A percentile compares a stretch with the other conserved stretches of the same genome.
Conservation (phyloP, 257 asterid species). For the Solanum phureja region DNA sequence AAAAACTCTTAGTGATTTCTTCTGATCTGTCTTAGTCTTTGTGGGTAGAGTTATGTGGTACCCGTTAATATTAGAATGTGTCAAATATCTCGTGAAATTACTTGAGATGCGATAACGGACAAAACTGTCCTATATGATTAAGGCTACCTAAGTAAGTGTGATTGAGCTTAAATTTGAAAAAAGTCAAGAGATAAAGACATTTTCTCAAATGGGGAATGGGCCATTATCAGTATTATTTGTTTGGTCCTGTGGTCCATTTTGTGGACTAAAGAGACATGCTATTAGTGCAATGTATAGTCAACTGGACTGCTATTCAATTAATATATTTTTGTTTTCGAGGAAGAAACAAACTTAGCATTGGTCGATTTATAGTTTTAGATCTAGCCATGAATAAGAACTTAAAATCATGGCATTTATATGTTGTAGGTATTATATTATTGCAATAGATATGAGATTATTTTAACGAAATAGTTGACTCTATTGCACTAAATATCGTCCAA, state of each 20-base stretch:
- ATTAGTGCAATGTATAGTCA: not conserved
- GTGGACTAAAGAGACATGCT: not conserved
- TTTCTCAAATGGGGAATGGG: not conserved
- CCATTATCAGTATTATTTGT: not conserved
- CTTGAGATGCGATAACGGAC: not conserved
- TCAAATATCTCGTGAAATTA: not conserved
- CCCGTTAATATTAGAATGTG: accelerated
- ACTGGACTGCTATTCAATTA: not conserved
- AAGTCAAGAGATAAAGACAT: not conserved
- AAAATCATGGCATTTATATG: not conserved
- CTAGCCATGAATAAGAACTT: not conserved
- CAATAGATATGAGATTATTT: not conserved
- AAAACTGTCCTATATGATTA: not conserved
- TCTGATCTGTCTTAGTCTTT: accelerated
- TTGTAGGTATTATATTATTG: not conserved
- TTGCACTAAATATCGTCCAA: not conserved
- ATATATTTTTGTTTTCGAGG: not conserved
- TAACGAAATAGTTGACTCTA: not conserved
- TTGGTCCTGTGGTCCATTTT: not conserved
- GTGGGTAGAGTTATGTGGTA: not conserved
- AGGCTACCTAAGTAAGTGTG: not conserved
- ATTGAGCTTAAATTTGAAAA: not conserved
- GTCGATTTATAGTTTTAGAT: not conserved
- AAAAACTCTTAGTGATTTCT: too few species aligned
- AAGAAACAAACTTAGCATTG: not conserved